A percentile compares a stretch with the other conserved stretches of the same genome.
These are phyloP conservation scores for Boletus vermiculosoides DNA, from an alignment of 768 basidiomycete species.

Conservation along the genomic window DNA sequence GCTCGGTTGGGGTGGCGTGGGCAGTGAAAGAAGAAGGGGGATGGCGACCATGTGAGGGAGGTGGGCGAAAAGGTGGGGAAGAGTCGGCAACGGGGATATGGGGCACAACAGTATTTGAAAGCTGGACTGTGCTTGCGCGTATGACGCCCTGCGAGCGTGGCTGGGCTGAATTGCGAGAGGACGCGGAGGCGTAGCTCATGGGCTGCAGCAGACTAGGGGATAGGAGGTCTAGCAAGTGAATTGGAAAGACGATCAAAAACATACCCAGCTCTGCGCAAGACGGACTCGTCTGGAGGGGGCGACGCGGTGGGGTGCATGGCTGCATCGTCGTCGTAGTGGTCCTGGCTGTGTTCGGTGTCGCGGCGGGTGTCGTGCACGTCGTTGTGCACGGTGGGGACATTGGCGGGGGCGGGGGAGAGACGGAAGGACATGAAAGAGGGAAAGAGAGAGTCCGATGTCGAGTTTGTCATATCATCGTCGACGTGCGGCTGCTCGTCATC, in stretches of 20 bases:
- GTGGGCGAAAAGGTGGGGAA: not conserved
- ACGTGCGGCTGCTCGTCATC: not conserved
- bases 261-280: slow-evolving; percentile 56
- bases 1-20: slow-evolving; percentile 20
- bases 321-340: slow-evolving; percentile 13
- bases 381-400: not conserved
- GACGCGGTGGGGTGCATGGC: slow-evolving; percentile 16
- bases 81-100: slow-evolving; percentile 1
- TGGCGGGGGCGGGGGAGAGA: not conserved
- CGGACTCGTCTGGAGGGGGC: slow-evolving; percentile 37
- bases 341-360: not conserved
- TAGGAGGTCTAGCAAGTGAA: not conserved
- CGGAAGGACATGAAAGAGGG: slow-evolving; percentile 11
- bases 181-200: slow-evolving; percentile 41
- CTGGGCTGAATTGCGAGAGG: slow-evolving; percentile 17
- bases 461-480: slow-evolving; percentile 3
- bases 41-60: not conserved
- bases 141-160: slow-evolving; percentile 64
- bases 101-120: slow-evolving; percentile 49
- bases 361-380: not conserved
- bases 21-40: slow-evolving; percentile 2
- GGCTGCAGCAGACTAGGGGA: slow-evolving; percentile 55
- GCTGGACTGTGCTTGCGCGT: slow-evolving; percentile 61
- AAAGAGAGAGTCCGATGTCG: not conserved
- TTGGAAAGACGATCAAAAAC: slow-evolving; percentile 18